Percentiles rank a stretch among this genome's conserved stretches.
These are phyloP conservation scores for Pichia sp. DNA, from an alignment of 1,139 yeast species.

Conservation along the genomic window DNA sequence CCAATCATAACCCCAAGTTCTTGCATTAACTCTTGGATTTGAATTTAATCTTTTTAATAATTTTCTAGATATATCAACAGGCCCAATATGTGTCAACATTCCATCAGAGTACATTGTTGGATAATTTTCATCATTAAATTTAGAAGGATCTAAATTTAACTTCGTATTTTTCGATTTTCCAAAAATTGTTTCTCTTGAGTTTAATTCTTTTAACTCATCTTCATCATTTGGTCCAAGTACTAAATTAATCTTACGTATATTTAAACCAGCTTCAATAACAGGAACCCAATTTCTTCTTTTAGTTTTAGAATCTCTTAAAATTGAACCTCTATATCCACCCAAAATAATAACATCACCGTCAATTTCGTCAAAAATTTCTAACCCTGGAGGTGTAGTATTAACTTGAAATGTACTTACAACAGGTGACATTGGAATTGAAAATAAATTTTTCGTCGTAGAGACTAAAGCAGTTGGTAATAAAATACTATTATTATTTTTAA, in stretches of 20 bases:
- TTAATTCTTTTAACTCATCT: conserved; percentile 40
- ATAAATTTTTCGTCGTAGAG: conserved; percentile 1
- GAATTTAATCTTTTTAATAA: conserved; percentile 48
- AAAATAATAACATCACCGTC: conserved; percentile 73
- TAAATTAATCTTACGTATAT: conserved; percentile 62
- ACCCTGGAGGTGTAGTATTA: conserved; percentile 23
- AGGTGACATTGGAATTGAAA: conserved; percentile 7
- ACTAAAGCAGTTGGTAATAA: background rate
- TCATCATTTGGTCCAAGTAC: conserved; percentile 65
- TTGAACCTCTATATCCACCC: conserved; percentile 88
- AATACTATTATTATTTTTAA: background rate
- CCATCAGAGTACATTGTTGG: conserved; percentile 62
- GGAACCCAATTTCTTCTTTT: conserved; percentile 80
- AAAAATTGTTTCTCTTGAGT: conserved; percentile 14
- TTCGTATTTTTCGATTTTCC: background rate
- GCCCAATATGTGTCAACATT: conserved; percentile 76
- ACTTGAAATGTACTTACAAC: conserved; percentile 8
- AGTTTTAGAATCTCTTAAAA: conserved; percentile 62
- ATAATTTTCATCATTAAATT: conserved; percentile 33
- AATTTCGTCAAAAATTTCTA: conserved; percentile 40
- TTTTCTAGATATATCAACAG: conserved; percentile 69
- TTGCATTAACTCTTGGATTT: conserved; percentile 58
- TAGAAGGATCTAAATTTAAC: background rate
- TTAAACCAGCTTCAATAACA: conserved; percentile 68
- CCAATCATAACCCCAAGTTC: conserved; percentile 90